phyloP scores from a whole-genome alignment of 768 basidiomycete genomes.

The Sporobolomyces roseus region DNA sequence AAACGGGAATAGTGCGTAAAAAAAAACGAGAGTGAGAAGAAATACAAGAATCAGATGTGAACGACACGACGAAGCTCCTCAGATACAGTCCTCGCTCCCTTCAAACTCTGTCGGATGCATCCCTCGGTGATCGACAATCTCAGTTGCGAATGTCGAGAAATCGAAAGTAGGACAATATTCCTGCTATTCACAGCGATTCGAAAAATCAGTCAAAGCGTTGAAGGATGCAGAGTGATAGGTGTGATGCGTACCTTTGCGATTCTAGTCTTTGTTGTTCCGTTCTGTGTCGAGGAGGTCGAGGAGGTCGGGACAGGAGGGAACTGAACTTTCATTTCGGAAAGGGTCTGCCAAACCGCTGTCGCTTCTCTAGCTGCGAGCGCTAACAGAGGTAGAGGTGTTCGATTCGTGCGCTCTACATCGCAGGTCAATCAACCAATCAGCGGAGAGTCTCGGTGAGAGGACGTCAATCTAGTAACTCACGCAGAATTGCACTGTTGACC shows the following conservation, averaged over 20 bases:
- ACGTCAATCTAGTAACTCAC: constrained; percentile 58
- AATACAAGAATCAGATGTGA: no score
- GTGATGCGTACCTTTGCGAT: background rate
- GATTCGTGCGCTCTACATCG: constrained; percentile 22
- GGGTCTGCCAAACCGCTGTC: constrained; percentile 17
- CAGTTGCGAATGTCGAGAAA: no score
- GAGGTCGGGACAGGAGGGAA: constrained; percentile 27
- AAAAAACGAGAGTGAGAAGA: no score
- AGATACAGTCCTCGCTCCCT: no score
- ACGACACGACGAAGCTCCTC: no score
- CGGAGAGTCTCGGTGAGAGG: background rate
- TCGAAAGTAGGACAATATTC: no score
- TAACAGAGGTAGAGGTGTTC: constrained; percentile 28
- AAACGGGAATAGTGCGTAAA: no score
- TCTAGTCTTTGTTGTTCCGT: constrained; percentile 17
- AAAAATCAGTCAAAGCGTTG: background rate
- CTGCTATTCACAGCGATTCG: no score
- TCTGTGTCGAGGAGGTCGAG: background rate
- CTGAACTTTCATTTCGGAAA: constrained; percentile 27
- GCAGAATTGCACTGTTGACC: constrained; percentile 76
- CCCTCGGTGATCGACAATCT: no score
- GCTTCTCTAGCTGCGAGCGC: constrained; percentile 26
- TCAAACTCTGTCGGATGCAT: no score
- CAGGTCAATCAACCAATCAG: no score
- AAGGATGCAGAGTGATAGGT: background rate